Conservation (phyloP, 176 grass and related monocot species). For the maize (Zea mays) region DNA sequence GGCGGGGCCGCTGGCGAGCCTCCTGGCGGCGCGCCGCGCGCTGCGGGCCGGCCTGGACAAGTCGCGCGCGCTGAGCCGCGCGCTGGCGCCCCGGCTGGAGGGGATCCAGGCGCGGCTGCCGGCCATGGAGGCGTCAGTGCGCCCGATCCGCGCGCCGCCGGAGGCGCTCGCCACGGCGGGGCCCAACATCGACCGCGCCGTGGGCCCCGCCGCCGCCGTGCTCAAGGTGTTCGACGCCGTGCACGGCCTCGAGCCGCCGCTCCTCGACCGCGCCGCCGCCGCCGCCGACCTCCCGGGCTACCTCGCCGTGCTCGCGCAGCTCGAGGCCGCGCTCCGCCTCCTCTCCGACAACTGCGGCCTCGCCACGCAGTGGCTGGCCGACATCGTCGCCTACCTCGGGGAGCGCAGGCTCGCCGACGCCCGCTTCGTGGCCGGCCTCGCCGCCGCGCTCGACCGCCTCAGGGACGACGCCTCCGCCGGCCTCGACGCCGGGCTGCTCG, state of each 20-base stretch:
- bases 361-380: constrained; percentile 77
- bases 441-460: constrained; percentile 40
- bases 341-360: constrained; percentile 78
- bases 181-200: constrained; percentile 66
- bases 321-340: constrained; percentile 81
- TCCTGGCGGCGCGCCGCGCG: constrained; percentile 47
- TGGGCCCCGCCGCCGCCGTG: constrained; percentile 69
- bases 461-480: constrained; percentile 9
- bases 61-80: constrained; percentile 44
- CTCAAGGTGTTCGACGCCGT: constrained; percentile 98
- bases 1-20: constrained; percentile 30
- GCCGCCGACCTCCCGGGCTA: constrained; percentile 46
- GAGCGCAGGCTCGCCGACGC: constrained; percentile 58
- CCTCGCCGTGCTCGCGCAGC: constrained; percentile 63
- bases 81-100: constrained; percentile 34
- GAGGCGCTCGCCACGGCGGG: constrained; percentile 53
- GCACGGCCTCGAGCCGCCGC: constrained; percentile 77
- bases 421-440: constrained; percentile 49
- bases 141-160: constrained; percentile 66
- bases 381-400: constrained; percentile 69
- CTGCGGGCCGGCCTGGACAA: constrained; percentile 49
- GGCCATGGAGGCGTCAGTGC: constrained; percentile 52
- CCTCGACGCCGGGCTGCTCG: constrained; percentile 61
- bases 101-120: constrained; percentile 67
- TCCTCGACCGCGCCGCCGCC: constrained; percentile 41